A percentile compares a stretch with the other conserved stretches of the same genome.
Conservation (phyloP, 2,329 filamentous ascomycete species). For the Aspergillus tubingensis region DNA sequence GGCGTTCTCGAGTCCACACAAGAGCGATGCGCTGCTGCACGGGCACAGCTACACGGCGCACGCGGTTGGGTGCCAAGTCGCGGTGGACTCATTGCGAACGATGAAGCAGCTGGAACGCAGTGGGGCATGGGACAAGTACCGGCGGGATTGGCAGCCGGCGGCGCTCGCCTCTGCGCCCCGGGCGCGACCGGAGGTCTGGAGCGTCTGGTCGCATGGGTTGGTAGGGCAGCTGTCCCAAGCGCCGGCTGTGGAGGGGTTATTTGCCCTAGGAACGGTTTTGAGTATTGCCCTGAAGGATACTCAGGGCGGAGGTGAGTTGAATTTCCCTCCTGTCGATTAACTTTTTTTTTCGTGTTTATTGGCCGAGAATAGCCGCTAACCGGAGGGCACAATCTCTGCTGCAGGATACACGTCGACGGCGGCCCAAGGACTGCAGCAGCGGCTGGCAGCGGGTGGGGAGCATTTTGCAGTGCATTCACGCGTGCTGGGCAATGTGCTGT, state of each 20-base stretch:
- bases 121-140: slow-evolving; percentile 61
- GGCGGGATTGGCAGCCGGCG: slow-evolving; percentile 48
- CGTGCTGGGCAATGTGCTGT: slow-evolving; percentile 63
- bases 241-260: slow-evolving; percentile 62
- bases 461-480: slow-evolving; percentile 57
- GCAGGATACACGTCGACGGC: slow-evolving; percentile 60
- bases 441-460: slow-evolving; percentile 44
- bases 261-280: slow-evolving; percentile 74
- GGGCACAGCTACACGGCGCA: slow-evolving; percentile 88
- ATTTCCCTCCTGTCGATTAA: too few species aligned
- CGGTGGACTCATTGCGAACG: slow-evolving; percentile 63
- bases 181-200: slow-evolving; percentile 56
- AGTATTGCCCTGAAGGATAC: slow-evolving; percentile 62
- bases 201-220: slow-evolving; percentile 67
- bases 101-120: slow-evolving; percentile 61
- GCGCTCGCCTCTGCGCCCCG: background rate
- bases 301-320: slow-evolving; percentile 45
- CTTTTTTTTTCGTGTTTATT: background rate
- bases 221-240: slow-evolving; percentile 61
- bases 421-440: slow-evolving; percentile 54
- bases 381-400: background rate
- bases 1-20: slow-evolving; percentile 70
- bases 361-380: slow-evolving; percentile 15
- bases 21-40: slow-evolving; percentile 76
- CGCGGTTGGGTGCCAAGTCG: slow-evolving; percentile 77